Base-by-base conservation (phyloP, 495 filamentous ascomycete species). In the Neurospora sp. region DNA sequence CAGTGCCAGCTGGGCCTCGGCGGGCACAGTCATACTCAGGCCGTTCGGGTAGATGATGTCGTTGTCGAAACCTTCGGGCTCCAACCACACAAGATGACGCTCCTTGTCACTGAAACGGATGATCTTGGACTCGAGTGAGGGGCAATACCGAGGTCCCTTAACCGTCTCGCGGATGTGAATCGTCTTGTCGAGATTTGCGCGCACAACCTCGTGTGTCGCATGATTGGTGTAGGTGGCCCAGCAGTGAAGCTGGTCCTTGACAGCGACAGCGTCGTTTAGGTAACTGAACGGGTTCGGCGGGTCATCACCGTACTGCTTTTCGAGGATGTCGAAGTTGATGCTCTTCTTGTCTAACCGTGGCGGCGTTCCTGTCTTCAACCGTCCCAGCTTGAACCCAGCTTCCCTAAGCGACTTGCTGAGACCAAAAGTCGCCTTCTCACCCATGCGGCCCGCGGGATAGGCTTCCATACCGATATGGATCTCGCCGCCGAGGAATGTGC, bases 91-190 rank as follows among this genome's bases (percentile, higher is more conserved):
- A 70, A 94, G 91, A 78, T 99, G 96, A 27, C 83, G 85, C n/a
- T 88, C 83, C 78, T 91, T 93, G 71, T 93, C 82, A 20, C 86
- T 84, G 79, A 99, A 99, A 14, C 93, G 90, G 44, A 98, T 93
- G 68, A 99, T 86, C 81, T 99, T 99, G 35, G 94, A 93, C 80
- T 99, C 96, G 14, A 99, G 84, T 0, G 95, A 98, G 1, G 96
- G 96, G 77, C 96, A 99, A 77, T 99, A 99, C 71, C 96, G 86
- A 4, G 96, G 96, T 0, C 96, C 96, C 77, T 93, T 93, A 42
- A 99, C 93, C 0, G 94, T 94, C 82, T 99, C 96, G 8, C 96
- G 89, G 75, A 99, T 98, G 80, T 99, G 96, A 39, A 99, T 91
- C 5, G 93, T 93, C 80, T 97, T 94, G 79, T 96, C 90, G 20